These are phyloP conservation scores for Crithidia brevicula DNA, from an alignment of 208 protist species.

Conservation along the genomic window DNA sequence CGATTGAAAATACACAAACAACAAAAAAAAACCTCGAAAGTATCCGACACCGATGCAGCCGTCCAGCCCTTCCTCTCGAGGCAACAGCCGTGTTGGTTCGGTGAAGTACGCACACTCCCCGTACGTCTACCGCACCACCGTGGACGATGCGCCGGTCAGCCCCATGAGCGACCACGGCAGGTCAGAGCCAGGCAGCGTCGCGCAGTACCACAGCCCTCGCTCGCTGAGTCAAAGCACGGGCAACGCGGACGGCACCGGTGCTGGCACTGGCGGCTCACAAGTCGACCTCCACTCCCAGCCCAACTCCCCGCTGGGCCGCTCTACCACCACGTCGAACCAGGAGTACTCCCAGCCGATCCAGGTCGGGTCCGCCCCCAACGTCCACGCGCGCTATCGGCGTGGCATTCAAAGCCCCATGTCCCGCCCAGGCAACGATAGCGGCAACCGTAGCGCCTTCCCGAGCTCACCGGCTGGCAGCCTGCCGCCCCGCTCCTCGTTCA, in stretches of 20 bases:
- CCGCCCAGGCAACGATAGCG: conserved; percentile 21
- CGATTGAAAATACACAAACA: neutral
- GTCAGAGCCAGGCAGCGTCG: neutral
- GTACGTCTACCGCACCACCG: conserved; percentile 28
- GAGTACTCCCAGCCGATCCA: conserved; percentile 42
- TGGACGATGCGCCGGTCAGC: conserved; percentile 22
- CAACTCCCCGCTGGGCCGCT: conserved; percentile 18
- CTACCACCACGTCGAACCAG: conserved; percentile 7
- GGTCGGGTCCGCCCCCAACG: conserved; percentile 31
- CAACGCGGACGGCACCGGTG: neutral
- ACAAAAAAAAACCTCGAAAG: neutral
- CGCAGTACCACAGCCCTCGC: conserved; percentile 19
- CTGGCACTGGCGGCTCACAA: neutral
- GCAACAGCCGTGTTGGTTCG: conserved; percentile 12
- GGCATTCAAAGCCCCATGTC: conserved; percentile 32
- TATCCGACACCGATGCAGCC: neutral
- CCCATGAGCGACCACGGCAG: conserved; percentile 21
- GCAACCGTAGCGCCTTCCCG: conserved; percentile 22
- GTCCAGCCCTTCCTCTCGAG: conserved; percentile 6
- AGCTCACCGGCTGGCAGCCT: conserved; percentile 29
- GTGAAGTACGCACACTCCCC: conserved; percentile 46
- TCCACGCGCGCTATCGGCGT: conserved; percentile 34
- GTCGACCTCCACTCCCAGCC: conserved; percentile 18
- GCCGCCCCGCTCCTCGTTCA: conserved; percentile 30
- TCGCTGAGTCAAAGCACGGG: conserved; percentile 10